These are phyloP conservation scores for Candida nonsorbophila DNA, from an alignment of 805 yeast genomes.

Conservation along the genomic window DNA sequence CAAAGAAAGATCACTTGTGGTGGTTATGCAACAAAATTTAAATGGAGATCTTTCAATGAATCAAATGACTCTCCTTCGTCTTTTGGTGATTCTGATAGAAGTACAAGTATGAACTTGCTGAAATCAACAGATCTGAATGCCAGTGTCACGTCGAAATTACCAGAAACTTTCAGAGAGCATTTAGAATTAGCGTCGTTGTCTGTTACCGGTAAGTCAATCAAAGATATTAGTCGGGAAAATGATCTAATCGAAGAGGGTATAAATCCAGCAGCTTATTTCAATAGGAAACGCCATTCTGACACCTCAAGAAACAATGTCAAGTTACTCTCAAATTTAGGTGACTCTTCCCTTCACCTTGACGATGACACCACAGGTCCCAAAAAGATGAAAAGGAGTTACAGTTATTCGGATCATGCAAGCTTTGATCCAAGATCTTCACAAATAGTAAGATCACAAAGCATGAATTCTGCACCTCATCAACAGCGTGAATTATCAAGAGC, in stretches of 20 bases:
- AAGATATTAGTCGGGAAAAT: conserved; percentile 46
- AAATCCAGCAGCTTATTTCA: conserved; percentile 35
- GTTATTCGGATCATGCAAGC: conserved; percentile 5
- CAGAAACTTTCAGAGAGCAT: conserved; percentile 33
- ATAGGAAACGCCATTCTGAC: conserved; percentile 4
- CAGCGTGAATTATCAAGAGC: neutral
- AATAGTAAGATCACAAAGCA: too few species aligned
- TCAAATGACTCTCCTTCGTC: neutral
- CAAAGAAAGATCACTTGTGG: conserved; percentile 56
- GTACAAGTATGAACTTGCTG: neutral
- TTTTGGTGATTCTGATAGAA: too few species aligned
- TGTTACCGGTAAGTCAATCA: conserved; percentile 49
- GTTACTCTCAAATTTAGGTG: conserved; percentile 9
- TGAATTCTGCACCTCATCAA: too few species aligned
- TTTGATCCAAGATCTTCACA: too few species aligned
- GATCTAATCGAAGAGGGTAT: conserved; percentile 46
- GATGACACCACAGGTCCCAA: conserved; percentile 1
- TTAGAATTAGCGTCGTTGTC: conserved; percentile 53
- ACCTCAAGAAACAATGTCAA: conserved; percentile 7
- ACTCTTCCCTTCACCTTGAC: conserved; percentile 6
- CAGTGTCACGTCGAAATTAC: conserved; percentile 1
- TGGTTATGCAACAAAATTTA: conserved; percentile 59
- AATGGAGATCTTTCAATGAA: conserved; percentile 55
- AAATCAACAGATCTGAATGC: neutral
- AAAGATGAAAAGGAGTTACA: conserved; percentile 11